These are phyloP conservation scores for Trypanosoma melophagium DNA, from an alignment of 208 protist species.

Conservation along the genomic window DNA sequence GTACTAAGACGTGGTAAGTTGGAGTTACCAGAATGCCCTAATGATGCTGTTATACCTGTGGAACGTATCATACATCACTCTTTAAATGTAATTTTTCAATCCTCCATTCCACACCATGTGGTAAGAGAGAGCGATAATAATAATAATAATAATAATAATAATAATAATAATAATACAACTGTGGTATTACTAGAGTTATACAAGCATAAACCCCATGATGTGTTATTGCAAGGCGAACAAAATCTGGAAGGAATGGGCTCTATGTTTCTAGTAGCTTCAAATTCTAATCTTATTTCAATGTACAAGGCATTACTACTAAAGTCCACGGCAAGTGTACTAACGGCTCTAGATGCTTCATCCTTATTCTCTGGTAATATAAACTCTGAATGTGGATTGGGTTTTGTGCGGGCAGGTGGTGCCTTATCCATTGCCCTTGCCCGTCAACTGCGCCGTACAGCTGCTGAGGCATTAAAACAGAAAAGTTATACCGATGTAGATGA, in stretches of 20 bases:
- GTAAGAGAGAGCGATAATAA: background rate
- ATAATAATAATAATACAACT: background rate
- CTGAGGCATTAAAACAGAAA: constrained; percentile 11
- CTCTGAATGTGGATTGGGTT: constrained; percentile 12
- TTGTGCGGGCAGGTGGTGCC: constrained; percentile 50
- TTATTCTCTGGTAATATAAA: background rate
- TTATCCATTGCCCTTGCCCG: constrained; percentile 40
- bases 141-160: background rate
- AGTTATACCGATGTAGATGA: background rate
- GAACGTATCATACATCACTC: background rate
- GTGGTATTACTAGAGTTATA: constrained; percentile 18
- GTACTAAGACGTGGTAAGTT: constrained; percentile 22
- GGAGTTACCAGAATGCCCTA: constrained; percentile 4
- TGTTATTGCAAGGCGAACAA: background rate
- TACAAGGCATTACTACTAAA: constrained; percentile 33
- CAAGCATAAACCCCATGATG: background rate
- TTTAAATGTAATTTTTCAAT: background rate
- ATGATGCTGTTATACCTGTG: constrained; percentile 7
- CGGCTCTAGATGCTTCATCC: constrained; percentile 11
- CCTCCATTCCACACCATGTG: background rate
- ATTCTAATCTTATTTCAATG: constrained; percentile 13
- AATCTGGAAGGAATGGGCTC: background rate
- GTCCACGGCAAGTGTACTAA: constrained; percentile 28
- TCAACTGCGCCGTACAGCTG: constrained; percentile 5
- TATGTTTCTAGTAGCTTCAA: constrained; percentile 38